Evolutionary conservation across 257 asterid genomes (phyloP).

Genomic region (Anisodus tanguticus): DNA sequence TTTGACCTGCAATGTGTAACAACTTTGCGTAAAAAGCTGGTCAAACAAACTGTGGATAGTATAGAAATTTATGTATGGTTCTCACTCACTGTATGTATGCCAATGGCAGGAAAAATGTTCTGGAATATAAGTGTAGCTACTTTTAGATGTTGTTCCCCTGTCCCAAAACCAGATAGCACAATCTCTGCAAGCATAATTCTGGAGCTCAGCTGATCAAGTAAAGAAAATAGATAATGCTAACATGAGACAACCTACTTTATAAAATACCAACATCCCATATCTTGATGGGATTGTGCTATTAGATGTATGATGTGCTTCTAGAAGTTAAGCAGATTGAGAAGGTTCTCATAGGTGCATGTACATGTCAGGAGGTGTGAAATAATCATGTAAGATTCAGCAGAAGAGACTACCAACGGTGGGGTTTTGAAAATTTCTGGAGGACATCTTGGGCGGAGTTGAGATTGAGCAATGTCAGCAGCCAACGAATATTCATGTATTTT

Average conservation of each 20-base stretch:
- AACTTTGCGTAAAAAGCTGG: background rate
- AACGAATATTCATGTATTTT: slow-evolving; percentile 78
- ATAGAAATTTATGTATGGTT: slow-evolving; percentile 5
- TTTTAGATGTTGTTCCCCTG: slow-evolving; percentile 94
- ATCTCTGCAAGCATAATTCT: slow-evolving; percentile 64
- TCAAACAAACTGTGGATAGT: slow-evolving; percentile 1
- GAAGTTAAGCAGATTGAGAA: background rate
- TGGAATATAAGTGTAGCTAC: slow-evolving; percentile 88
- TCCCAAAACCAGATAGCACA: slow-evolving; percentile 95
- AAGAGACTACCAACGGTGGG: slow-evolving; percentile 77
- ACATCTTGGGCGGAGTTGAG: slow-evolving; percentile 82
- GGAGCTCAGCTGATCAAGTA: slow-evolving; percentile 30
- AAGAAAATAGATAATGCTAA: background rate
- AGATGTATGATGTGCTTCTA: background rate
- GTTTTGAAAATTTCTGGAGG: slow-evolving; percentile 76
- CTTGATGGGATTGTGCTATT: background rate
- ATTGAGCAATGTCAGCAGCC: slow-evolving; percentile 74
- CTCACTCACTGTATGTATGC: slow-evolving; percentile 78
- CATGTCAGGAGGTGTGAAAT: background rate
- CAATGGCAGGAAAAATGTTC: slow-evolving; percentile 94
- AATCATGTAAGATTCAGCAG: background rate
- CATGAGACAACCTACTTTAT: slow-evolving; percentile 6
- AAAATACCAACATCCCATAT: background rate
- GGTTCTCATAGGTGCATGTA: slow-evolving; percentile 2
- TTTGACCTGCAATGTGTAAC: slow-evolving; percentile 65